Evolutionary conservation across 345 rosid genomes (phyloP).

Genomic region (Euphorbia peplus): DNA sequence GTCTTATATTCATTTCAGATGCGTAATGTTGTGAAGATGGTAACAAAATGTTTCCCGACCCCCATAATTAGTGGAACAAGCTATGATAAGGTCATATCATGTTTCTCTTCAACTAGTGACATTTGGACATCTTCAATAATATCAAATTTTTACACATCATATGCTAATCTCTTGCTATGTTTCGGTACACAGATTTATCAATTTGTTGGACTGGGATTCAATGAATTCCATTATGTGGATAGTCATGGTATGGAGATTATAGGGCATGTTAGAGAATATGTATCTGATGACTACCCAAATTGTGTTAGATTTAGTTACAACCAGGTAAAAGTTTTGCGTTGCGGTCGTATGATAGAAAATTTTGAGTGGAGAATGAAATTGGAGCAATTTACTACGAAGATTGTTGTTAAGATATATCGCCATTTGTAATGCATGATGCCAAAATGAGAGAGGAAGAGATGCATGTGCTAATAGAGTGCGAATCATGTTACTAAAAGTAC

Average conservation of each 20-base stretch:
- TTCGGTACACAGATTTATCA: slow-evolving; percentile 58
- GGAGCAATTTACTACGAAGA: no score
- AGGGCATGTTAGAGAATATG: slow-evolving; percentile 59
- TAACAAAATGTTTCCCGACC: slow-evolving; percentile 82
- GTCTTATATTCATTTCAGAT: slow-evolving; percentile 49
- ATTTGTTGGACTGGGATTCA: slow-evolving; percentile 70
- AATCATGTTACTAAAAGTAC: no score
- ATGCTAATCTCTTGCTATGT: slow-evolving; percentile 5
- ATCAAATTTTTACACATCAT: neutral
- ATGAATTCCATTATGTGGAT: slow-evolving; percentile 87
- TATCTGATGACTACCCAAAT: slow-evolving; percentile 35
- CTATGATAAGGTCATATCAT: slow-evolving; percentile 70
- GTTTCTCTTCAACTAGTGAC: neutral
- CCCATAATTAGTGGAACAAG: slow-evolving; percentile 98
- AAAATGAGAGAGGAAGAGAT: no score
- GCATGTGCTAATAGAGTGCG: no score
- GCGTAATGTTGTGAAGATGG: slow-evolving; percentile 66
- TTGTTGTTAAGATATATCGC: no score
- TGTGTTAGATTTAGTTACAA: slow-evolving; percentile 45
- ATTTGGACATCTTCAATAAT: slow-evolving; percentile 1
- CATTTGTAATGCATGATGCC: no score
- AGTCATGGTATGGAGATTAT: slow-evolving; percentile 98
- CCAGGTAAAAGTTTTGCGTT: no score
- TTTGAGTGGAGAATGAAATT: no score
- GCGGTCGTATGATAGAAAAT: no score